Evolutionary conservation across 2,329 filamentous ascomycete genomes (phyloP).

Genomic region (Fusarium nisikadoi): DNA sequence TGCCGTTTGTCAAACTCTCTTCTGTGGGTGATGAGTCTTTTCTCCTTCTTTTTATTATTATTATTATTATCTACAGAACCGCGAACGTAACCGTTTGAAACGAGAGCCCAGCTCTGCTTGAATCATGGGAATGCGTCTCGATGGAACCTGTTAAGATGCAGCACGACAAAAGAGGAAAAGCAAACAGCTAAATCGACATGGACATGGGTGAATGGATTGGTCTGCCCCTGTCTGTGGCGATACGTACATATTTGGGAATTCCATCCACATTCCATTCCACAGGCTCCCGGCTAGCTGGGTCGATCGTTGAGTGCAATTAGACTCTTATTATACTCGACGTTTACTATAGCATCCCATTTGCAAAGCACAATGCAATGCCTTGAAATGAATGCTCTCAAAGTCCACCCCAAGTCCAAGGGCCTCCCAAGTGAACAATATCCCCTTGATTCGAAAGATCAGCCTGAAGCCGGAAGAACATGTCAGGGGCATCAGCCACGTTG

Average conservation of each 20-base stretch:
- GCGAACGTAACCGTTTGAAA: not conserved
- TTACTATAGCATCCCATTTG: not conserved
- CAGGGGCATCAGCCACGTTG: slow-evolving; percentile 4
- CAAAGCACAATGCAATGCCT: not conserved
- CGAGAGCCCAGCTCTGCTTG: not conserved
- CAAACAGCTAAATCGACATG: slow-evolving; percentile 11
- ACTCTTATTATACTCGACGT: not conserved
- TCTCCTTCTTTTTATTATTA: not conserved
- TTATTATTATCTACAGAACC: not conserved
- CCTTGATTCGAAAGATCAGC: not conserved
- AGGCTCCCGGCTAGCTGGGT: slow-evolving; percentile 28
- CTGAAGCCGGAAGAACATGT: not conserved
- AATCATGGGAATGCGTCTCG: slow-evolving; percentile 22
- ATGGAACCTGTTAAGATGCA: slow-evolving; percentile 12
- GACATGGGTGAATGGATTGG: not conserved
- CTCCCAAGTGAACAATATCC: not conserved
- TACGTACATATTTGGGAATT: slow-evolving; percentile 11
- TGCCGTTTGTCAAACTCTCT: not conserved
- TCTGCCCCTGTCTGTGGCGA: slow-evolving; percentile 33
- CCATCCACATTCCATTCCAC: slow-evolving; percentile 33
- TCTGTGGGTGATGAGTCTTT: not conserved
- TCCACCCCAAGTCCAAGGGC: not conserved
- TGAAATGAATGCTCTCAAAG: not conserved
- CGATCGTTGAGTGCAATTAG: slow-evolving; percentile 17
- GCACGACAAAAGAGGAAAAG: slow-evolving; percentile 19